phyloP scores from a whole-genome alignment of 345 rosid genomes.

The Lenwebbia sp. region DNA sequence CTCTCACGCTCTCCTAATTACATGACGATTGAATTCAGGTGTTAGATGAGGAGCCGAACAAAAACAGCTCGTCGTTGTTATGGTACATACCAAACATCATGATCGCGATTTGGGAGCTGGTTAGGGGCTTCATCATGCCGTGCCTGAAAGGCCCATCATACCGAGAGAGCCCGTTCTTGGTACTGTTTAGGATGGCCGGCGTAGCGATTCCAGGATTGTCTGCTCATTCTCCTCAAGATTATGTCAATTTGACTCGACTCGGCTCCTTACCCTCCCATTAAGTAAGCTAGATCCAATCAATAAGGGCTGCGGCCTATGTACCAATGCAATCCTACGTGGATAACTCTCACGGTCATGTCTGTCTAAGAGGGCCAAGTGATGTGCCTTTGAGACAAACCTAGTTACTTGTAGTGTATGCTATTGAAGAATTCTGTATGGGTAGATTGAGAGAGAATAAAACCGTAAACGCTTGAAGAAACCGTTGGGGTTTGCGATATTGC shows the following conservation, averaged over 20 bases:
- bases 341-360: neutral
- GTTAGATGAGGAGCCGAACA: constrained; percentile 50
- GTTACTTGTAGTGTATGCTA: neutral
- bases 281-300: neutral
- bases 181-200: constrained; percentile 25
- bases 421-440: neutral
- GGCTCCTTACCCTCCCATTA: constrained; percentile 14
- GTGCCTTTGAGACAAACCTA: neutral
- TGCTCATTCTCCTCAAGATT: constrained; percentile 53
- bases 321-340: neutral
- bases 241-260: constrained; percentile 35
- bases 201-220: constrained; percentile 45
- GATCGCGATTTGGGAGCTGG: constrained; percentile 54
- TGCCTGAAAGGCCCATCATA: constrained; percentile 26
- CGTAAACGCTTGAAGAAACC: neutral
- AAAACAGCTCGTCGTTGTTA: constrained; percentile 41
- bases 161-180: constrained; percentile 43
- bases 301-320: neutral
- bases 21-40: constrained; percentile 13
- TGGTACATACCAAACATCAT: constrained; percentile 33
- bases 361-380: neutral
- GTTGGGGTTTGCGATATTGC: neutral
- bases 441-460: neutral
- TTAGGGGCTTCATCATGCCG: constrained; percentile 40
- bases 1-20: neutral